These are phyloP conservation scores for Tuber brumale DNA, from an alignment of 495 filamentous ascomycete genomes.

Conservation along the genomic window DNA sequence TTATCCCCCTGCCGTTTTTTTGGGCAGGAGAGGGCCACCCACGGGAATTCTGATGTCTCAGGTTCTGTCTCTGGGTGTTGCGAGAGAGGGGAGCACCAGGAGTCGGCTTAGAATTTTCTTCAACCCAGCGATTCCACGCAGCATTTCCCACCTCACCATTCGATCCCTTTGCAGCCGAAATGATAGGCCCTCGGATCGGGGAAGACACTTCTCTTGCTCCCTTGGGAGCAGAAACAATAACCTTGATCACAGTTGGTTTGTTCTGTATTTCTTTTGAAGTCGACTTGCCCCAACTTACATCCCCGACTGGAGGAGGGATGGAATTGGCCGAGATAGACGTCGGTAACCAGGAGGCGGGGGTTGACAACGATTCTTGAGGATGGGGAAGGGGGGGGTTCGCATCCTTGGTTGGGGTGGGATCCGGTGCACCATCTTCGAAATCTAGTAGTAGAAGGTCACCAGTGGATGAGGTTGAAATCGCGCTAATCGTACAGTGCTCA, in stretches of 20 bases:
- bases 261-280: neutral
- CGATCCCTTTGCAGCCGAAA: neutral
- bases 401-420: neutral
- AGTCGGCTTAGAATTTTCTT: neutral
- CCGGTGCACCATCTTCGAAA: neutral
- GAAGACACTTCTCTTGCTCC: neutral
- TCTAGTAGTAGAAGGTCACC: neutral
- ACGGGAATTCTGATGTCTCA: neutral
- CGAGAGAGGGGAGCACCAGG: neutral
- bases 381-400: neutral
- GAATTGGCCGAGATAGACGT: neutral
- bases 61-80: neutral
- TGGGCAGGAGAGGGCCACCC: neutral
- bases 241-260: neutral
- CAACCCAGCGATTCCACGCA: neutral
- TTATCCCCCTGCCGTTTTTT: neutral
- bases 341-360: neutral
- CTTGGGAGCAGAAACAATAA: neutral
- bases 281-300: neutral
- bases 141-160: neutral
- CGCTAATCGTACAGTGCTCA: neutral
- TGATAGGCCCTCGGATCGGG: neutral
- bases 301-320: neutral
- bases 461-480: neutral
- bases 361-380: neutral